These are phyloP conservation scores for Plasmodium vinckei DNA, from an alignment of 169 alveolate genomes.

Conservation along the genomic window DNA sequence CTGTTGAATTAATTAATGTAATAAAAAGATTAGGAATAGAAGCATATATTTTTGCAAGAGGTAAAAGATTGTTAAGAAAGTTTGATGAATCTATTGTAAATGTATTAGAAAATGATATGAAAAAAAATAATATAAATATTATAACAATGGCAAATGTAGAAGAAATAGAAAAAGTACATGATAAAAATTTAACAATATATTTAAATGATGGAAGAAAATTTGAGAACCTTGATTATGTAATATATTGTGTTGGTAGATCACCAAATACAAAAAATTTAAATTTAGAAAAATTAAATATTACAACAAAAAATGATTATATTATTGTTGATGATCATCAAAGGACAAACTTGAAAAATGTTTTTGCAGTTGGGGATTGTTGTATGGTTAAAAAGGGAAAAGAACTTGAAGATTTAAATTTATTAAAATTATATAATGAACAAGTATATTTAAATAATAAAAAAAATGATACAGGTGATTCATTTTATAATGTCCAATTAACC, in stretches of 20 bases:
- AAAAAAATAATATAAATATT: conserved; percentile 67
- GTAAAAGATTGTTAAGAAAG: conserved; percentile 78
- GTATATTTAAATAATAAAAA: conserved; percentile 18
- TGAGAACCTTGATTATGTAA: conserved; percentile 82
- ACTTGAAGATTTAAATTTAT: conserved; percentile 39
- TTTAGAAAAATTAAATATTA: conserved; percentile 44
- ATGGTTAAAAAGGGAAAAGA: conserved; percentile 41
- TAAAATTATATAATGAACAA: conserved; percentile 47
- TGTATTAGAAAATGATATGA: conserved; percentile 91
- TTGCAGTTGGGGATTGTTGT: conserved; percentile 76
- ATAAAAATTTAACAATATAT: conserved; percentile 90
- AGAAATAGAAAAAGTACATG: conserved; percentile 87
- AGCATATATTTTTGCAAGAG: conserved; percentile 88
- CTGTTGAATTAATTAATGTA: conserved; percentile 94
- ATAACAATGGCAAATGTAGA: conserved; percentile 92
- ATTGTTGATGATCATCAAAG: conserved; percentile 71
- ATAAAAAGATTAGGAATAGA: conserved; percentile 91
- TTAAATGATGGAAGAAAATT: conserved; percentile 93
- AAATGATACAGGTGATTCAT: background rate
- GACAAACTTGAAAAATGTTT: conserved; percentile 44
- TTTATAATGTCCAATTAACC: conserved; percentile 86
- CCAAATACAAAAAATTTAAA: conserved; percentile 67
- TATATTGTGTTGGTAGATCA: conserved; percentile 71
- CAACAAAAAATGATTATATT: conserved; percentile 34
- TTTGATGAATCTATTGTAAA: conserved; percentile 78